phyloP scores from a whole-genome alignment of 192 early-diverging fungal species.

The Coemansia sp. region DNA sequence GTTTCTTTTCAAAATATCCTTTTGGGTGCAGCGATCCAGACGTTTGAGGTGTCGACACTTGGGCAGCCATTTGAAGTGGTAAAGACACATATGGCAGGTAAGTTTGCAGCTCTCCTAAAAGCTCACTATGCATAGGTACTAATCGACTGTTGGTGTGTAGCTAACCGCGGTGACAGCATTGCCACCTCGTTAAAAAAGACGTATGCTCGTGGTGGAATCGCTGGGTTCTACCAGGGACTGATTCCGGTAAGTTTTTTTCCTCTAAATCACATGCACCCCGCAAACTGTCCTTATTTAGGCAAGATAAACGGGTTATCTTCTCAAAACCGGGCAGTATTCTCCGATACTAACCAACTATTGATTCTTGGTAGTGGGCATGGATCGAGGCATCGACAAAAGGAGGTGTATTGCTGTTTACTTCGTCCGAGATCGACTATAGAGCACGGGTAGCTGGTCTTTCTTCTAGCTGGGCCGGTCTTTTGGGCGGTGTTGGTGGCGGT shows the following conservation, averaged over 20 bases:
- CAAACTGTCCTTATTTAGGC: not conserved
- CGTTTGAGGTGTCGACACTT: conserved; percentile 88
- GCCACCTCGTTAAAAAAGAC: conserved; percentile 69
- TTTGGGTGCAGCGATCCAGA: conserved; percentile 83
- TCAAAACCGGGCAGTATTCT: no score
- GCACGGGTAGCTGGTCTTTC: conserved; percentile 44
- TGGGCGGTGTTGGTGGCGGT: conserved; percentile 94
- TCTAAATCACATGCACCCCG: conserved; percentile 2
- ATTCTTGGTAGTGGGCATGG: conserved; percentile 60
- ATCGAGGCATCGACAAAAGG: conserved; percentile 79
- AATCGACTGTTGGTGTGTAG: conserved; percentile 15
- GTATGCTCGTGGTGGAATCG: conserved; percentile 78
- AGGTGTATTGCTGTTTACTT: conserved; percentile 72
- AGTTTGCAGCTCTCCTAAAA: not conserved
- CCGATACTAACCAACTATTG: no score
- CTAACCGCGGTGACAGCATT: conserved; percentile 84
- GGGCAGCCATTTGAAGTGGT: conserved; percentile 96
- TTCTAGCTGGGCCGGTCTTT: conserved; percentile 67
- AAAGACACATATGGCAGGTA: conserved; percentile 89
- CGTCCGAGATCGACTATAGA: conserved; percentile 70
- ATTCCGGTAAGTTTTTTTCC: conserved; percentile 61
- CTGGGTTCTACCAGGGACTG: conserved; percentile 94
- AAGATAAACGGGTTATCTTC: no score
- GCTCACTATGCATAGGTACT: no score
- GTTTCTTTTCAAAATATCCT: conserved; percentile 82